Base-by-base conservation (phyloP, 2,329 filamentous ascomycete species). In the Colletotrichum tanaceti region DNA sequence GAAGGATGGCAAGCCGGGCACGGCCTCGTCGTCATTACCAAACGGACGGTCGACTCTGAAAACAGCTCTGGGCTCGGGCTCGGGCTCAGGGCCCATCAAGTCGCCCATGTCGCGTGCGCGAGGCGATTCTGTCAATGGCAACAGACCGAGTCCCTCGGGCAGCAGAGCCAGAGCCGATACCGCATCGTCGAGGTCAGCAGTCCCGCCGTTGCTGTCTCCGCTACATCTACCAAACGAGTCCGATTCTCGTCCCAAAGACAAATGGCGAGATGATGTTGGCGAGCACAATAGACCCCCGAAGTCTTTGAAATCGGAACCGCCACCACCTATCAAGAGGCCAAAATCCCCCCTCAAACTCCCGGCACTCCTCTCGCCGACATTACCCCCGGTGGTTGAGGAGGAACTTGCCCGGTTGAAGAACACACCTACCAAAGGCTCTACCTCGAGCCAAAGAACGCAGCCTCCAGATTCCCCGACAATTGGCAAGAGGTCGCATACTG, bases 121-220 rank as follows among this genome's bases (percentile, higher is more conserved):
- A 35, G 75, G 75, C 61, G 76, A 79, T 50, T 82, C 81, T 7
- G 70, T 82, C 24, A 86, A 86, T 53, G 84, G 84, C 22, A 75
- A 77, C 35, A 76, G 77, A 5, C 78, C 80, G 9, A 78, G 75
- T 65, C 70, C 73, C 5, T 74, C 76, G 38, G 81, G 73, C 71
- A 80, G 74, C 38, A 79, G 78, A 63, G 79, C 73, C 68, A 83
- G 83, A 72, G 57, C 74, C 22, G 81, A 84, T 22, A 71, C 73
- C 13, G 73, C 72, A 5, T 74, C 75, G 13, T 73, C 77, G 2
- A 83, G 82, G 70, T 71, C 80, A 32, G 76, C 77, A 28, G 78
- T 89, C 7, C 86, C 86, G 10, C 84, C 83, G 3, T 73, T 89
- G 38, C 73, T 89, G 16, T 89, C 86, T 0, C 86, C 86, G 1